Evolutionary conservation across 345 rosid species (phyloP).

Genomic region (Sisymbrium irio): DNA sequence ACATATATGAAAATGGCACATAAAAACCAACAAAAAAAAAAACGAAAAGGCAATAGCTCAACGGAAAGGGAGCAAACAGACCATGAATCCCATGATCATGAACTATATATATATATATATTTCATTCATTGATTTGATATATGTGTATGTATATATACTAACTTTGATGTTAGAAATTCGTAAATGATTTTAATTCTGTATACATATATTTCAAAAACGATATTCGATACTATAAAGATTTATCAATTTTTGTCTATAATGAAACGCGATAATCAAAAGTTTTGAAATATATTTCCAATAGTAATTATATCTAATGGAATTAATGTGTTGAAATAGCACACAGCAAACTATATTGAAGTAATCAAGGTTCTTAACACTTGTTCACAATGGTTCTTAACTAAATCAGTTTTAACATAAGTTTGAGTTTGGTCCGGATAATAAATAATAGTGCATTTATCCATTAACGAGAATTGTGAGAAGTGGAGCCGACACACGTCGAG

Average conservation of each 20-base stretch:
- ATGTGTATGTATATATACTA: background rate
- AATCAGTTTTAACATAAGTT: background rate
- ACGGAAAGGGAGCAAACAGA: background rate
- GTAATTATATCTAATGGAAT: background rate
- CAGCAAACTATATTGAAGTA: too few species aligned
- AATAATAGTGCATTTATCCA: background rate
- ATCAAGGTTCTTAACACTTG: background rate
- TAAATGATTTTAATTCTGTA: background rate
- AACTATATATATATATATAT: background rate
- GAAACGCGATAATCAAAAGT: background rate
- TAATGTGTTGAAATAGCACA: background rate
- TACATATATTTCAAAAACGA: background rate
- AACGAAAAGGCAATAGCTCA: conserved; percentile 9
- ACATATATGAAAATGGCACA: background rate
- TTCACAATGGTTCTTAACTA: background rate
- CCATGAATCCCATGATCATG: conserved; percentile 28
- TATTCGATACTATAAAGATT: too few species aligned
- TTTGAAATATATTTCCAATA: too few species aligned
- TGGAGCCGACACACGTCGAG: conserved; percentile 38
- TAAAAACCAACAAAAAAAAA: background rate
- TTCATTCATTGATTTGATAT: background rate
- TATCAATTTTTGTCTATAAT: too few species aligned
- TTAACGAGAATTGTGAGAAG: conserved; percentile 17
- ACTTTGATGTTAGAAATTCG: background rate
- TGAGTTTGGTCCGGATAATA: background rate